Evolutionary conservation across 2,329 filamentous ascomycete genomes (phyloP), one percentile per base, ranked within the genome.

Genomic region (Penicillium thymicola): DNA sequence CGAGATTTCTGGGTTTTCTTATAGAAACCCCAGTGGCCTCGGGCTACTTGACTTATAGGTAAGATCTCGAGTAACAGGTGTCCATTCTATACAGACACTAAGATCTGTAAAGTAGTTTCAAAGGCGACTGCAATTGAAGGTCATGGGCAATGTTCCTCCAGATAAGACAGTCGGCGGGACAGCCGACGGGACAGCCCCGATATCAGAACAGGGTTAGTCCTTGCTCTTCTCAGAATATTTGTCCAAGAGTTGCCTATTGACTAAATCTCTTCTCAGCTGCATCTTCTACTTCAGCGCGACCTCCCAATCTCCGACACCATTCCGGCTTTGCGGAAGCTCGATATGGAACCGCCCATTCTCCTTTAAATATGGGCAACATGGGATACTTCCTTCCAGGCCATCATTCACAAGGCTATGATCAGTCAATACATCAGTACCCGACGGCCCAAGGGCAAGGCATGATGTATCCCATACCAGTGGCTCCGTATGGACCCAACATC

Each of bases 361-460:
- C 62, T 16, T 55, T 70, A 42, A 66, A 64, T 36, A 72, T 73
- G 70, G 57, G 58, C 27, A 64, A 66, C 45, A 70, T 72, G 66
- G 55, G 54, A 36, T 69, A 71, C 43, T 51, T 65, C 23, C 55
- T 73, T 8, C 71, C 71, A 11, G 50, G 47, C 27, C 67, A 66
- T 38, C 67, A 62, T 28, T 56, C 63, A 16, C 65, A 65, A 23
- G 25, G 25, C 14, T 60, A 70, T 32, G 61, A 63, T 48, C 57
- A 62, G 37, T 62, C 68, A 38, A 60, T 67, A 14, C 69, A 68
- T 38, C 67, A 67, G 41, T 72, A 68, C 27, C 43, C 67, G 16
- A 30, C 27, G 16, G 43, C 57, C 28, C 66, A 68, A 32, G 53
- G 62, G 7, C 68, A 69, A 37, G 68, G 67, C 7, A 53, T 69